phyloP scores from a whole-genome alignment of 2,329 filamentous ascomycete genomes.

The Fusarium duplospermum region DNA sequence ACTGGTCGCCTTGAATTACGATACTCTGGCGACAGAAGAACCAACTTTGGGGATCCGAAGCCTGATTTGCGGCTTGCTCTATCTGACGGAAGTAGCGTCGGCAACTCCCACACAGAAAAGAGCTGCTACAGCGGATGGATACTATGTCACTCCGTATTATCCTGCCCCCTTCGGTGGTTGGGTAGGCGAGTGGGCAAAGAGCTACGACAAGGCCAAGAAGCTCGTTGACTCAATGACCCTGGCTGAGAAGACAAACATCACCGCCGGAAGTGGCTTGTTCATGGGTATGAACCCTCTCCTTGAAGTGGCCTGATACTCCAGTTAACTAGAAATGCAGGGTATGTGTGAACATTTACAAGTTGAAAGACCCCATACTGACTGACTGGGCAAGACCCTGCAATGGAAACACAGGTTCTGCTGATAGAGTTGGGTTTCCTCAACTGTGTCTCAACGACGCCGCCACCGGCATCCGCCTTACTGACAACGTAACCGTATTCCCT shows the following conservation, averaged over 20 bases:
- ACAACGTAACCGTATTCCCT: slow-evolving; percentile 82
- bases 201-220: slow-evolving; percentile 75
- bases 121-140: slow-evolving; percentile 33
- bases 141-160: slow-evolving; percentile 70
- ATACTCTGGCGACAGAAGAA: background rate
- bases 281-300: slow-evolving; percentile 65
- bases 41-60: background rate
- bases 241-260: slow-evolving; percentile 84
- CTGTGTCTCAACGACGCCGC: slow-evolving; percentile 79
- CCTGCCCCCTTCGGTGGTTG: slow-evolving; percentile 80
- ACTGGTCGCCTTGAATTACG: background rate
- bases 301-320: background rate
- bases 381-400: slow-evolving; percentile 67
- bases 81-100: background rate
- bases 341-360: background rate
- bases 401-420: slow-evolving; percentile 79
- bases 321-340: slow-evolving; percentile 29
- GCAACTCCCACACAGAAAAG: background rate
- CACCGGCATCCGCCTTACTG: slow-evolving; percentile 77
- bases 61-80: background rate
- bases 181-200: slow-evolving; percentile 73
- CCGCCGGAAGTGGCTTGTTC: slow-evolving; percentile 75
- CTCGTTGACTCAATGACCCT: slow-evolving; percentile 82
- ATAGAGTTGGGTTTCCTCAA: slow-evolving; percentile 76
- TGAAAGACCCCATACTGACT: slow-evolving; percentile 1